Percentiles rank a stretch among this genome's conserved stretches.
Conservation (phyloP, 2,329 filamentous ascomycete species). For the Xylaria hypoxylon region DNA sequence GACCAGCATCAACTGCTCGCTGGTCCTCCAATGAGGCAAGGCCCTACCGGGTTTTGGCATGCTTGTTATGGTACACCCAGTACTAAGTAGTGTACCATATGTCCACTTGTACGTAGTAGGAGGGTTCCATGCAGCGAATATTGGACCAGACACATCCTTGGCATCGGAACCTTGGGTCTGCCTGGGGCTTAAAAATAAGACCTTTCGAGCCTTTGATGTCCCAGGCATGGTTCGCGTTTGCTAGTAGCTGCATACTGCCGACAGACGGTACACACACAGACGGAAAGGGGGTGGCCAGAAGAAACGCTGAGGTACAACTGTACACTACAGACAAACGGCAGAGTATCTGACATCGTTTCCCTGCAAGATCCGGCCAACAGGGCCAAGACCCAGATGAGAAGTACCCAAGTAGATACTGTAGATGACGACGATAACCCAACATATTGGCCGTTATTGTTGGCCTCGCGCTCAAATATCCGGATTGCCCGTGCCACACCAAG, state of each 20-base stretch:
- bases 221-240: constrained; percentile 33
- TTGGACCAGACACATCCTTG: constrained; percentile 37
- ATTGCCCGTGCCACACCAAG: constrained; percentile 36
- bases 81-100: constrained; percentile 23
- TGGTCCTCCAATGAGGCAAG: constrained; percentile 36
- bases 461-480: constrained; percentile 35
- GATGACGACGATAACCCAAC: constrained; percentile 17
- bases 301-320: constrained; percentile 11
- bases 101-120: constrained; percentile 24
- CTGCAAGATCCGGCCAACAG: constrained; percentile 34
- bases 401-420: constrained; percentile 1
- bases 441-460: constrained; percentile 28
- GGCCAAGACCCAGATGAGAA: constrained; percentile 23
- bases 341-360: constrained; percentile 32
- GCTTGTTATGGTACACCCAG: constrained; percentile 33
- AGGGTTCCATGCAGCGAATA: constrained; percentile 42
- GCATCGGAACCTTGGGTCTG: constrained; percentile 36
- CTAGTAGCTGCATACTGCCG: constrained; percentile 38
- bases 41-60: constrained; percentile 32
- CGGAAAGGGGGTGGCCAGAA: constrained; percentile 20
- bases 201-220: constrained; percentile 30
- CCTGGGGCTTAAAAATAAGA: constrained; percentile 31
- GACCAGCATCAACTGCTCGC: constrained; percentile 25
- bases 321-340: constrained; percentile 27
- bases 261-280: constrained; percentile 16